Conservation (phyloP, 768 basidiomycete genomes). For the Tricholoma terreum region DNA sequence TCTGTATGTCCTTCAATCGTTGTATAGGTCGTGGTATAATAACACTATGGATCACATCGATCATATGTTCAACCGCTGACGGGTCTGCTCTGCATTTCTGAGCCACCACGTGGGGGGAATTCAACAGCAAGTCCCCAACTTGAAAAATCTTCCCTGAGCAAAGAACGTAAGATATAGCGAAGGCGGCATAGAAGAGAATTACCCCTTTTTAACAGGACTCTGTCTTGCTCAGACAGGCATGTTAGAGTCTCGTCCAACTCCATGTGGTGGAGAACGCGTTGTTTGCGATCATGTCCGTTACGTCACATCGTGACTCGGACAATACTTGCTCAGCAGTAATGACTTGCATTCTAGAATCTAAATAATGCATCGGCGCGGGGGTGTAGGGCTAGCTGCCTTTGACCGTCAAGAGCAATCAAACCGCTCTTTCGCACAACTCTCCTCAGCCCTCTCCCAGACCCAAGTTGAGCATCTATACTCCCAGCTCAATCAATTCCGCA, state of each 20-base stretch:
- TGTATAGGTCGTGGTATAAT: slow-evolving; percentile 34
- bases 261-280: too few species aligned
- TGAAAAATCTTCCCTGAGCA: slow-evolving; percentile 46
- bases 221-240: slow-evolving; percentile 8
- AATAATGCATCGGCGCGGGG: slow-evolving; percentile 68
- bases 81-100: slow-evolving; percentile 52
- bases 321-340: too few species aligned
- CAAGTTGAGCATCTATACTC: slow-evolving; percentile 78
- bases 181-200: background rate
- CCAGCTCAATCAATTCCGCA: slow-evolving; percentile 82
- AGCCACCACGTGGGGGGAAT: slow-evolving; percentile 48
- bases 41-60: slow-evolving; percentile 47
- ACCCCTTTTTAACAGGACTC: slow-evolving; percentile 29
- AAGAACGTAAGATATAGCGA: background rate
- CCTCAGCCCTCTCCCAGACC: slow-evolving; percentile 67
- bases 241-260: background rate
- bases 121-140: slow-evolving; percentile 49
- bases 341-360: too few species aligned
- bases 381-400: slow-evolving; percentile 86
- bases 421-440: slow-evolving; percentile 79
- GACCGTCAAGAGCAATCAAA: slow-evolving; percentile 83
- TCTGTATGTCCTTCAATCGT: slow-evolving; percentile 37
- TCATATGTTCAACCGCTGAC: slow-evolving; percentile 46
- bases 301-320: too few species aligned
- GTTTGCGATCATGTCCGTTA: too few species aligned